These are phyloP conservation scores for Colletotrichum sojae DNA, from an alignment of 2,329 filamentous ascomycete species.

Conservation along the genomic window DNA sequence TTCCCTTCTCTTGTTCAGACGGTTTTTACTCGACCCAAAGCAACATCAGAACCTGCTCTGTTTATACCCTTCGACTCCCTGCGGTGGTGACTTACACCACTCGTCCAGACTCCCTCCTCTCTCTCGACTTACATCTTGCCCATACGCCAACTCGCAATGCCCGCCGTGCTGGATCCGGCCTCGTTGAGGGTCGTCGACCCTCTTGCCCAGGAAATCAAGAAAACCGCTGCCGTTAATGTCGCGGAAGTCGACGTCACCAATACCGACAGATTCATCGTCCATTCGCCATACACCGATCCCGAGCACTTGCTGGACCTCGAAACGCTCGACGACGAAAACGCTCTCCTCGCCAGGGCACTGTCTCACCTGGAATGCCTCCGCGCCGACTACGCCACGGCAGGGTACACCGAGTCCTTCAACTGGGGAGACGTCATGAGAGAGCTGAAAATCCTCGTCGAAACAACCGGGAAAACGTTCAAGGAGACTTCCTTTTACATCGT, in stretches of 20 bases:
- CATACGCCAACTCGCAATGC: constrained; percentile 8
- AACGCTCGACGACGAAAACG: constrained; percentile 75
- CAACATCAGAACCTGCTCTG: background rate
- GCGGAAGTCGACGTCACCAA: constrained; percentile 27
- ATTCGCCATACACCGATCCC: constrained; percentile 82
- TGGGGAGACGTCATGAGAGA: constrained; percentile 75
- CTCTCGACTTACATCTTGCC: background rate
- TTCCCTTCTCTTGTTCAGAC: background rate
- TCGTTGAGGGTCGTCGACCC: constrained; percentile 28
- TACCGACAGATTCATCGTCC: constrained; percentile 63
- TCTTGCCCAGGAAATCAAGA: constrained; percentile 32
- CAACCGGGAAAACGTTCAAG: constrained; percentile 69
- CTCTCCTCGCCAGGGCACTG: constrained; percentile 80
- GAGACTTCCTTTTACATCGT: constrained; percentile 84
- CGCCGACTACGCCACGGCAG: constrained; percentile 81
- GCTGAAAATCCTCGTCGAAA: constrained; percentile 66
- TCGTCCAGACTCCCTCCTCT: background rate
- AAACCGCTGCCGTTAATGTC: constrained; percentile 25
- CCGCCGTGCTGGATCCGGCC: constrained; percentile 25
- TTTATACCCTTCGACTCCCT: background rate
- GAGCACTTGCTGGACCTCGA: constrained; percentile 81
- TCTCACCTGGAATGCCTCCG: constrained; percentile 73
- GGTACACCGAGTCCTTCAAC: constrained; percentile 84
- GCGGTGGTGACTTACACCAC: background rate
- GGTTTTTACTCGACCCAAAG: background rate